phyloP scores from a whole-genome alignment of 805 yeast genomes.

The Diddensiella caesifluorescens region DNA sequence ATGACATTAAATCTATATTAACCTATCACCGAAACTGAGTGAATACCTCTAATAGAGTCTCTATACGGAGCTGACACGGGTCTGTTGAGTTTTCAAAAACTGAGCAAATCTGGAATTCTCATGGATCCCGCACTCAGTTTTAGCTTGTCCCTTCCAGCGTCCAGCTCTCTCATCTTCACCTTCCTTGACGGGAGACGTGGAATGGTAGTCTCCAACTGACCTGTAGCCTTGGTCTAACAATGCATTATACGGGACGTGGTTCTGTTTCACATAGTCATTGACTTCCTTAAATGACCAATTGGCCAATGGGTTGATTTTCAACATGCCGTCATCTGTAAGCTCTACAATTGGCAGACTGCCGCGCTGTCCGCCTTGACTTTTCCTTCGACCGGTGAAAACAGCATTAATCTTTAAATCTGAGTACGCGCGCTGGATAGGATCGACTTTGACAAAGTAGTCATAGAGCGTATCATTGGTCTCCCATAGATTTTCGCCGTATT shows the following conservation, averaged over 20 bases:
- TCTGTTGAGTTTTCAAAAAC: constrained; percentile 26
- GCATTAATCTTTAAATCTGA: constrained; percentile 66
- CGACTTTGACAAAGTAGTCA: constrained; percentile 86
- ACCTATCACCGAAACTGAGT: background rate
- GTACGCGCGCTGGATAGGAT: constrained; percentile 85
- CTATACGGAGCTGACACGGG: background rate
- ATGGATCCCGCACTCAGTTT: constrained; percentile 96
- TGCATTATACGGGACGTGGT: constrained; percentile 80
- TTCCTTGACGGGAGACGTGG: constrained; percentile 80
- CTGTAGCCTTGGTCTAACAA: constrained; percentile 81
- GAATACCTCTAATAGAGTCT: background rate
- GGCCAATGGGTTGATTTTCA: constrained; percentile 86
- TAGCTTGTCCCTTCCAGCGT: constrained; percentile 87
- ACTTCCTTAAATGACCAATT: constrained; percentile 77
- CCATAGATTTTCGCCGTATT: constrained; percentile 79
- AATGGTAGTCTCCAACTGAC: constrained; percentile 93
- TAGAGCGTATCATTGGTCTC: constrained; percentile 72
- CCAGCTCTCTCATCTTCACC: constrained; percentile 98
- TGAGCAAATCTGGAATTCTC: constrained; percentile 70
- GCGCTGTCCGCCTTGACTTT: constrained; percentile 85
- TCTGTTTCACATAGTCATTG: constrained; percentile 56
- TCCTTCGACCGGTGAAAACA: constrained; percentile 86
- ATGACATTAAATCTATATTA: no score
- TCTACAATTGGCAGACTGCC: constrained; percentile 69
- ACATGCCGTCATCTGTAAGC: constrained; percentile 60